Evolutionary conservation across 2,329 filamentous ascomycete genomes (phyloP), one percentile per base, ranked within the genome.

Genomic region (Chaetomium globosum): DNA sequence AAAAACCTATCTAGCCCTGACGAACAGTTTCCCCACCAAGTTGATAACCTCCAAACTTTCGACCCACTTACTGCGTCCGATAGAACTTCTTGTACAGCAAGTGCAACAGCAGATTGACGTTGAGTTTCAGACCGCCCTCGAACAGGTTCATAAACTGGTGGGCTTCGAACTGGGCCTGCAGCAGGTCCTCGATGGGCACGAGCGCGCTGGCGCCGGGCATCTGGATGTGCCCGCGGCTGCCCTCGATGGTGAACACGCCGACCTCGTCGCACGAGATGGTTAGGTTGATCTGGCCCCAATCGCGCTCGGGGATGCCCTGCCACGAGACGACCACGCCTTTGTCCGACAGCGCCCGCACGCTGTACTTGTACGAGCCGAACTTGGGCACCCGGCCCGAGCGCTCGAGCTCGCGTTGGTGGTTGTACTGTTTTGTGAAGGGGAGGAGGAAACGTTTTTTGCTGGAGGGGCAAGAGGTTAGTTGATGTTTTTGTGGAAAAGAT

Each of bases 71-170:
- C 73, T 89, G 86, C 66, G 87, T 89, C 67, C 87, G 82, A 76
- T 99, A 99, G 78, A 99, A 99, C 84, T 99, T 99, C 86, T 96
- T 96, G 83, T 98, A 98, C 71, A 99, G 86, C 77, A 98, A 82
- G 83, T 99, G 95, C 82, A 99, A 83, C 80, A 99, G 87, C 74
- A 99, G 78, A 81, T 99, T 99, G 74, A 99, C 95, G 77, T 98
- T 98, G 74, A 99, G 85, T 78, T 90, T 89, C 75, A 97, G 83
- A 69, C 85, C 86, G 62, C 89, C 89, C 76, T 96, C 92, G 74
- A 99, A 99, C 67, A 98, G 83, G 74, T 92, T 93, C 87, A 98
- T 93, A 77, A 96, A 97, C 79, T 97, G 93, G 73, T 93, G 91
- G 71, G 95, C 93, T 78, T 98, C 95, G 76, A 97, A 99, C 79